phyloP scores from a whole-genome alignment of 2,329 filamentous ascomycete genomes.

The Colletotrichum limetticola region DNA sequence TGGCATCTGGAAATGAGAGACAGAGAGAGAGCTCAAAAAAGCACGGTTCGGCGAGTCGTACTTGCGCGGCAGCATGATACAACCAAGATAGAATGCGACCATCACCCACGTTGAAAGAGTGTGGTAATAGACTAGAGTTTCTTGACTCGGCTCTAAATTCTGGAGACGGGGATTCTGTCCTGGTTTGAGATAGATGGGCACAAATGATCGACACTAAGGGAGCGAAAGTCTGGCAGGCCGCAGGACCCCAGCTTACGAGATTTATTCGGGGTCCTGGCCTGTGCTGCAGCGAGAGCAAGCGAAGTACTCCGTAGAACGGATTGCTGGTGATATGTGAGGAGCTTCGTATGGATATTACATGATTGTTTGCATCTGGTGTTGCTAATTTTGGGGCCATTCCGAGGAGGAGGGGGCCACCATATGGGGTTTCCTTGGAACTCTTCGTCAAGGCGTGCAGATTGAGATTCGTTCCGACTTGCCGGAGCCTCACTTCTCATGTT shows the following conservation, averaged over 20 bases:
- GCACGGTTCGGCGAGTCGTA: background rate
- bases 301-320: background rate
- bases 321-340: background rate
- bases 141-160: constrained; percentile 10
- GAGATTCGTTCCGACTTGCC: background rate
- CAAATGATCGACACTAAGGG: background rate
- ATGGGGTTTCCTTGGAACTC: background rate
- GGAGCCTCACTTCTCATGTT: background rate
- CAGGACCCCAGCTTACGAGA: background rate
- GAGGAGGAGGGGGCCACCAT: background rate
- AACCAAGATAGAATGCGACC: background rate
- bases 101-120: background rate
- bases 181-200: constrained; percentile 3
- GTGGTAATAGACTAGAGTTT: background rate
- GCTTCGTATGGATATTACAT: background rate
- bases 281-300: background rate
- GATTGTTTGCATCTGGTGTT: background rate
- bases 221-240: background rate
- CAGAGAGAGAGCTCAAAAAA: background rate
- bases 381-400: background rate
- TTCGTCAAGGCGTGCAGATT: background rate
- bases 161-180: background rate
- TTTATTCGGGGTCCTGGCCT: background rate
- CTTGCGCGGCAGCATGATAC: background rate
- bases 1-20: background rate